These are phyloP conservation scores for Salix udensis DNA, from an alignment of 345 rosid genomes.

Conservation along the genomic window DNA sequence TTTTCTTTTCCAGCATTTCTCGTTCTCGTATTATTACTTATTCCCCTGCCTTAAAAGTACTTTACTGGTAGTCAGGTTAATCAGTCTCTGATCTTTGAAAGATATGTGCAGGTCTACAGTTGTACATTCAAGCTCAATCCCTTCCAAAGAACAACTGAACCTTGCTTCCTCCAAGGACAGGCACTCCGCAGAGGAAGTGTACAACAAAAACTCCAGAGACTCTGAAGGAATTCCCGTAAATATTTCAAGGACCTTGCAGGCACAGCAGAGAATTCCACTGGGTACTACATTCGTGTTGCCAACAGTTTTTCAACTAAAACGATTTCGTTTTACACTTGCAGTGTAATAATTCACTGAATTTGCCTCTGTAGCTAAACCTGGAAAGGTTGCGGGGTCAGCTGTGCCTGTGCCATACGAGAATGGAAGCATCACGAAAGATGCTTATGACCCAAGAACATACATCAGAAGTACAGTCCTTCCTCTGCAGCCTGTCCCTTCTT, in stretches of 20 bases:
- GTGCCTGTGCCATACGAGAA: conserved; percentile 56
- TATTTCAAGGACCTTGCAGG: conserved; percentile 42
- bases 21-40: background rate
- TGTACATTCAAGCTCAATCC: conserved; percentile 53
- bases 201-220: conserved; percentile 34
- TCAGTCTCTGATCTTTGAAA: background rate
- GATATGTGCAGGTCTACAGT: conserved; percentile 71
- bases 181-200: conserved; percentile 37
- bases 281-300: conserved; percentile 34
- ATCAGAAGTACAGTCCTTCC: conserved; percentile 50
- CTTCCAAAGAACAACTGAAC: conserved; percentile 45
- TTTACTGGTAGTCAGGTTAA: background rate
- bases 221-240: conserved; percentile 42
- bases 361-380: conserved; percentile 54
- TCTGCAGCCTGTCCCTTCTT: conserved; percentile 41
- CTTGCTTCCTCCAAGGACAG: conserved; percentile 27
- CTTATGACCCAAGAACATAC: conserved; percentile 63
- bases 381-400: conserved; percentile 57
- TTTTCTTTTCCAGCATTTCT: background rate
- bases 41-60: background rate
- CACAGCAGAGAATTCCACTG: conserved; percentile 54
- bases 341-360: conserved; percentile 7
- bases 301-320: background rate
- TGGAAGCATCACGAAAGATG: conserved; percentile 44
- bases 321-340: background rate